Percentiles rank a stretch among this genome's conserved stretches.
These are phyloP conservation scores for Apiotrichum laibachii DNA, from an alignment of 1,284 basidiomycete species.

Conservation along the genomic window DNA sequence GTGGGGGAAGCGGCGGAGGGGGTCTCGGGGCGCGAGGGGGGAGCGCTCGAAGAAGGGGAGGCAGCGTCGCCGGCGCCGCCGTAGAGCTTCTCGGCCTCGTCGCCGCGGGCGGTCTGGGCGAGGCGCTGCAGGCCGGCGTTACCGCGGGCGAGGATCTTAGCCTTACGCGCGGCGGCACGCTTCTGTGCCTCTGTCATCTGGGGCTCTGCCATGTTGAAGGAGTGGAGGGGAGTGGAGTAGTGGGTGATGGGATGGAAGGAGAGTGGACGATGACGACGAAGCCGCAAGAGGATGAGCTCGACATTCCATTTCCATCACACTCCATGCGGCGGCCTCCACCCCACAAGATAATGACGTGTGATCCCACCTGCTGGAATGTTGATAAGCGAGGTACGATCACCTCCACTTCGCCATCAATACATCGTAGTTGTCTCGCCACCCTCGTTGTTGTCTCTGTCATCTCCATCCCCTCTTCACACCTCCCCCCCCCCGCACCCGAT, in stretches of 20 bases:
- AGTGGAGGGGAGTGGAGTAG: conserved; percentile 2
- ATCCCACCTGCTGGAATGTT: too few relatives aligned
- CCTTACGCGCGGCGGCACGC: conserved; percentile 50
- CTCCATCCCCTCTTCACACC: too few relatives aligned
- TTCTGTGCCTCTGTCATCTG: conserved; percentile 37
- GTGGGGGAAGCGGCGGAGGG: background rate
- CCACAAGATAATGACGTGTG: too few relatives aligned
- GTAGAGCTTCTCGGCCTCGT: conserved; percentile 48
- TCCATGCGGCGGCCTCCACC: background rate
- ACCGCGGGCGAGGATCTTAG: conserved; percentile 51
- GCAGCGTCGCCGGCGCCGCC: conserved; percentile 24
- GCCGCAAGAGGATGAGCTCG: background rate
- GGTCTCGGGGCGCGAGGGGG: conserved; percentile 1
- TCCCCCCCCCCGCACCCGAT: too few relatives aligned
- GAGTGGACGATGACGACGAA: background rate
- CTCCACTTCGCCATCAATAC: too few relatives aligned
- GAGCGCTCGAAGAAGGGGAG: background rate
- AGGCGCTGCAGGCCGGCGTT: conserved; percentile 47
- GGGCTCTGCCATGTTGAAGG: conserved; percentile 27
- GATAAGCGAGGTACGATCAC: too few relatives aligned
- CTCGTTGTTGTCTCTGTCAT: too few relatives aligned
- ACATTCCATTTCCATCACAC: conserved; percentile 1
- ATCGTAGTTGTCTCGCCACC: too few relatives aligned
- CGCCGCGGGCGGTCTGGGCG: conserved; percentile 49
- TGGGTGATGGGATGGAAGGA: background rate